Conservation (phyloP, 345 rosid genomes). For the Populus simonii region DNA sequence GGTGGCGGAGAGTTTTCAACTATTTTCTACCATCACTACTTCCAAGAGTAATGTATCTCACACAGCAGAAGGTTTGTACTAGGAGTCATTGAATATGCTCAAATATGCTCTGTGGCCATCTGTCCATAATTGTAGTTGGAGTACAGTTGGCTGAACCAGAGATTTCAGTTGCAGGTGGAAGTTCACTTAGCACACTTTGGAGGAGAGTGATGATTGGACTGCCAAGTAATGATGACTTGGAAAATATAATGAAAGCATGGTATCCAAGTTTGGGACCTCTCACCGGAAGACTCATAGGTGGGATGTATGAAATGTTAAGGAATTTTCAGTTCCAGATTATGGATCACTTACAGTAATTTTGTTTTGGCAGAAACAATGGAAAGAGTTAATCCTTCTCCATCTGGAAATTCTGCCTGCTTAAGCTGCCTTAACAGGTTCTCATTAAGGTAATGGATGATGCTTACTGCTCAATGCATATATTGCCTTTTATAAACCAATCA, state of each 20-base stretch:
- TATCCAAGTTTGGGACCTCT: conserved; percentile 66
- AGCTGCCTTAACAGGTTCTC: conserved; percentile 59
- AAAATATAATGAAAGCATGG: conserved; percentile 51
- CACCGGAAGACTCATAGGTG: conserved; percentile 68
- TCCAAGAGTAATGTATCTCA: conserved; percentile 44
- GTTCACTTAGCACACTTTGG: conserved; percentile 64
- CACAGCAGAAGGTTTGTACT: conserved; percentile 49
- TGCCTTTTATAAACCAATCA: neutral
- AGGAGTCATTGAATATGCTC: neutral
- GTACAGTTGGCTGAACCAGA: too few species aligned
- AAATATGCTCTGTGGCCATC: neutral
- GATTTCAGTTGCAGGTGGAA: conserved; percentile 50
- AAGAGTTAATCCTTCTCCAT: conserved; percentile 41
- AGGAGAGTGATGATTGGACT: conserved; percentile 76
- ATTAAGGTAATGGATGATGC: conserved; percentile 44
- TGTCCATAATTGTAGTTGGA: neutral
- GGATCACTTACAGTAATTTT: conserved; percentile 11
- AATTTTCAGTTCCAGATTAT: conserved; percentile 11
- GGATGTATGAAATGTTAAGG: conserved; percentile 19
- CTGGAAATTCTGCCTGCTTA: conserved; percentile 34
- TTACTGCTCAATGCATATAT: neutral
- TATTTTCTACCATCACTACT: conserved; percentile 81
- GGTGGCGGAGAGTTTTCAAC: conserved; percentile 73
- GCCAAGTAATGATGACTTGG: conserved; percentile 61
- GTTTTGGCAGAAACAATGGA: conserved; percentile 63